Evolutionary conservation across 1,139 yeast species (phyloP), one percentile per base, ranked within the genome.

Genomic region (Geotrichum bryndzae): DNA sequence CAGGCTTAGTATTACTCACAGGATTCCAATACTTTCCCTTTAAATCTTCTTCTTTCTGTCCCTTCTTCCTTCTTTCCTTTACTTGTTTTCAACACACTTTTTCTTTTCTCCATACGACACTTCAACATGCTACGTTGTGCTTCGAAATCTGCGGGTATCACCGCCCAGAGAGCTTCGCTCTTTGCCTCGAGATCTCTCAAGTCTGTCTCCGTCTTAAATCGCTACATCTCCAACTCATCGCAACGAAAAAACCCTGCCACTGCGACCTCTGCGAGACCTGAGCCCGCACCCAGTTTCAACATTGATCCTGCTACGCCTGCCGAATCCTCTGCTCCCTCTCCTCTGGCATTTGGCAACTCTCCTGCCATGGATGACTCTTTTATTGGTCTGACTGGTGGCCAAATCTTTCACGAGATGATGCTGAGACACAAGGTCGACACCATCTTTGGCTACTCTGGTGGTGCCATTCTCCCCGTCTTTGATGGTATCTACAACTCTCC

Each of bases 401-500:
- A 94, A 78, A 91, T 94, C 67, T 94, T 94, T 79, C 97, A 94
- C 77, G 98, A 94, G 77, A 94, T 94, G 99, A 94, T 94, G 97
- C 82, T 87, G 66, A 85, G 97, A 76, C 97, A 94, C 75, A 83
- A 89, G 61, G 99, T 94, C 64, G 98, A 94, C 76, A 90, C 97
- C 65, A 84, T 91, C 60, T 92, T 90, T 75, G 97, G 97, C 56
- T 90, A 89, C 78, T 96, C 98, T 60, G 98, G 99, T 71, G 99
- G 99, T 74, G 99, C 99, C 68, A 94, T 94, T 73, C 82, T 94
- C 71, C 98, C 99, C 29, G 99, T 94, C 41, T 94, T 88, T 73
- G 99, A 94, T 74, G 99, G 98, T 68, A 94, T 94, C 70, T 89
- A 88, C 80, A 88, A 92, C 79, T 89, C 97, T 18, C 87, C 88